Percentiles rank a stretch among this genome's conserved stretches.
phyloP scores from a whole-genome alignment of 768 basidiomycete genomes.

The Hortiboletus campestris region DNA sequence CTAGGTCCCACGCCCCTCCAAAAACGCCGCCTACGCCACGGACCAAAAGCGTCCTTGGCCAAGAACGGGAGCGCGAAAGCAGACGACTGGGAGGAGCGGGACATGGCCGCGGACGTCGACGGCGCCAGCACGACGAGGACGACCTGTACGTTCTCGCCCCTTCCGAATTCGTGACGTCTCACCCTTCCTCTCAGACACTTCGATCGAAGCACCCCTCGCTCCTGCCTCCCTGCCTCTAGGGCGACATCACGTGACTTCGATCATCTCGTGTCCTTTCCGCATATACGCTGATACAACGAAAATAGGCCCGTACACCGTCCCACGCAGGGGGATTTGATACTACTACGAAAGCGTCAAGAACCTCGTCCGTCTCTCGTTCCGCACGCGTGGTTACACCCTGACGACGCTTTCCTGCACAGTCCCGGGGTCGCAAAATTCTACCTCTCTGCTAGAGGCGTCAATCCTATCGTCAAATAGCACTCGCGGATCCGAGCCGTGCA shows the following conservation, averaged over 20 bases:
- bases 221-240: constrained; percentile 72
- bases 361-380: constrained; percentile 44
- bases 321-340: constrained; percentile 72
- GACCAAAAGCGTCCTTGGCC: too few relatives aligned
- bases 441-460: constrained; percentile 55
- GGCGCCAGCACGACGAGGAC: too few relatives aligned
- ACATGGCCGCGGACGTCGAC: too few relatives aligned
- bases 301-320: constrained; percentile 74
- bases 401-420: constrained; percentile 36
- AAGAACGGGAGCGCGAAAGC: too few relatives aligned
- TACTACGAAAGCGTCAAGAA: constrained; percentile 81
- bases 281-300: background rate
- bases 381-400: background rate
- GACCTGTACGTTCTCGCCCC: too few relatives aligned
- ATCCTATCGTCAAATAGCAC: constrained; percentile 44
- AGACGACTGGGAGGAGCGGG: too few relatives aligned
- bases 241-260: constrained; percentile 77
- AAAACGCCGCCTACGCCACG: too few relatives aligned
- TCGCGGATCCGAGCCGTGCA: too few relatives aligned
- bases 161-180: too few relatives aligned
- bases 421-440: constrained; percentile 73
- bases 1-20: too few relatives aligned
- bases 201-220: too few relatives aligned
- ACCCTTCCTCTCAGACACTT: too few relatives aligned
- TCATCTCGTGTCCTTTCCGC: background rate